phyloP scores from a whole-genome alignment of 148 eudicot species.

The Vaccinium myrtillus region DNA sequence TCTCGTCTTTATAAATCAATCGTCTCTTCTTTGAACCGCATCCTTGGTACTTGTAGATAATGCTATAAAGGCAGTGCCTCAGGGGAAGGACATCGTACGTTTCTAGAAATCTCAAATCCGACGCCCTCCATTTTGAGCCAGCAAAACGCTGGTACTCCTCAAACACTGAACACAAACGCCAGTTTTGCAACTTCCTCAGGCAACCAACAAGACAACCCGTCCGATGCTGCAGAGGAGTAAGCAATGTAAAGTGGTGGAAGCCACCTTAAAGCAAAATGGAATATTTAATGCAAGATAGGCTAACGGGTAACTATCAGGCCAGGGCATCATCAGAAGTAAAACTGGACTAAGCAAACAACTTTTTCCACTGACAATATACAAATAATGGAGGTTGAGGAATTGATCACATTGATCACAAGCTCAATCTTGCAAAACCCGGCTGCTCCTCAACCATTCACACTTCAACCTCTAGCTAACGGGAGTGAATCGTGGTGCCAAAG shows the following conservation, averaged over 20 bases:
- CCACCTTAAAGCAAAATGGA: background rate
- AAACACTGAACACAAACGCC: slow-evolving; percentile 55
- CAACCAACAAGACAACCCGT: slow-evolving; percentile 71
- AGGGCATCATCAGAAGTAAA: background rate
- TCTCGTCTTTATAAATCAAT: background rate
- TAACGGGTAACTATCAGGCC: background rate
- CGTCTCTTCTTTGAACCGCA: background rate
- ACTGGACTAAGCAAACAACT: background rate
- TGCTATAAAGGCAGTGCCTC: slow-evolving; percentile 2
- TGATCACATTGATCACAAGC: background rate
- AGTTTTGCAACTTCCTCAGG: slow-evolving; percentile 50
- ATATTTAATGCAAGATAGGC: background rate
- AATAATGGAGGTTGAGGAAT: background rate
- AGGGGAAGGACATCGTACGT: background rate
- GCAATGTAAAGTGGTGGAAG: background rate
- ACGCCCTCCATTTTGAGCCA: slow-evolving; percentile 12
- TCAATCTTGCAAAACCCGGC: background rate
- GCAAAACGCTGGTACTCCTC: slow-evolving; percentile 64
- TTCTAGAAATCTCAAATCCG: background rate
- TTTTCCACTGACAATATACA: background rate
- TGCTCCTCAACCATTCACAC: background rate
- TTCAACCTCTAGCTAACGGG: background rate
- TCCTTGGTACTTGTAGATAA: slow-evolving; percentile 7
- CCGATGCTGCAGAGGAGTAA: slow-evolving; percentile 44
- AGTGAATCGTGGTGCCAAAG: background rate